Conservation (phyloP, 148 eudicot genomes). For the Tetragonia tetragonoides region DNA sequence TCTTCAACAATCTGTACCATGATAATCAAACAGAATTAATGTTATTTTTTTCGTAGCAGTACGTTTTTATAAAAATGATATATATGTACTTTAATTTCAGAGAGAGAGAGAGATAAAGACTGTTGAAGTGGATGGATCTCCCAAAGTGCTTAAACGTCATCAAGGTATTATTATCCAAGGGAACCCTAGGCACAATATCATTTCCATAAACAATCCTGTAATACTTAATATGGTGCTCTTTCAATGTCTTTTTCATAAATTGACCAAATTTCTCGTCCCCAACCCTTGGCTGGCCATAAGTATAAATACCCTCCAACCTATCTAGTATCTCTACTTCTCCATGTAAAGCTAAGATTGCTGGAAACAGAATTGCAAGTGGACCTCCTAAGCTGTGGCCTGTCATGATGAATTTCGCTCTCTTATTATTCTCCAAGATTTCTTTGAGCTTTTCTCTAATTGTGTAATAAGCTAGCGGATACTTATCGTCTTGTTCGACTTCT, state of each 20-base stretch:
- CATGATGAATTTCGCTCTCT: slow-evolving; percentile 39
- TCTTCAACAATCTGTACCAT: slow-evolving; percentile 19
- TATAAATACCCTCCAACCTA: slow-evolving; percentile 53
- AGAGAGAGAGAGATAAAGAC: too few relatives aligned
- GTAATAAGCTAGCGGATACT: slow-evolving; percentile 44
- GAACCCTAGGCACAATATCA: slow-evolving; percentile 67
- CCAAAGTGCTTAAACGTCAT: slow-evolving; percentile 76
- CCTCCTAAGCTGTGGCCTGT: slow-evolving; percentile 93
- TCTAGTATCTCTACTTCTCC: slow-evolving; percentile 38
- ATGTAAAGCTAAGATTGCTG: slow-evolving; percentile 54
- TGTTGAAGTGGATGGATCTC: slow-evolving; percentile 50
- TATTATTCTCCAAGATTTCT: slow-evolving; percentile 23
- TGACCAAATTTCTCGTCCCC: slow-evolving; percentile 55
- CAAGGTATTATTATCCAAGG: slow-evolving; percentile 40
- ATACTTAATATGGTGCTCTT: slow-evolving; percentile 32
- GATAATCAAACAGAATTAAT: too few relatives aligned
- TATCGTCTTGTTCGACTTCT: slow-evolving; percentile 17
- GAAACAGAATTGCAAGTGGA: slow-evolving; percentile 65
- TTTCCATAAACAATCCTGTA: slow-evolving; percentile 63
- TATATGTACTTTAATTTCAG: too few relatives aligned
- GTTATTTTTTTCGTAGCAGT: too few relatives aligned
- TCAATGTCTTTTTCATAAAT: slow-evolving; percentile 39
- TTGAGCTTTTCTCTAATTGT: slow-evolving; percentile 46
- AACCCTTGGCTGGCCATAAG: slow-evolving; percentile 84
- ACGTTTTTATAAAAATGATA: too few relatives aligned